A percentile compares a stretch with the other conserved stretches of the same genome.
Evolutionary conservation across 2,329 filamentous ascomycete genomes (phyloP).

Genomic region (Cercospora nicotianae): DNA sequence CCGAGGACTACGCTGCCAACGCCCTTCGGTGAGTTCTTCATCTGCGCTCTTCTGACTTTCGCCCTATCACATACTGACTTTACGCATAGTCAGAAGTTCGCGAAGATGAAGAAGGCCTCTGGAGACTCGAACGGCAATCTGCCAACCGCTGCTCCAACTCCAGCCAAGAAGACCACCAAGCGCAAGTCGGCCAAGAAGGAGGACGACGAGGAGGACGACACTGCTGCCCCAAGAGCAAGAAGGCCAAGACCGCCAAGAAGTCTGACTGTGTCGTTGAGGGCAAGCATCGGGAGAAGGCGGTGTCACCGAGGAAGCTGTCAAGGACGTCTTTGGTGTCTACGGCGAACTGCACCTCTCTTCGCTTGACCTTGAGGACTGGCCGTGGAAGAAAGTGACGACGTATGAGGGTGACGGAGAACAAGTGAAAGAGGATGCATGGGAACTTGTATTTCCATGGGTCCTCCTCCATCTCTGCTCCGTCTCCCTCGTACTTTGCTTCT

Average conservation of each 20-base stretch:
- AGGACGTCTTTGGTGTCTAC: background rate
- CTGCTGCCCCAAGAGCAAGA: background rate
- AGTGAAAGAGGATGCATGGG: background rate
- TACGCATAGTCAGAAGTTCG: slow-evolving; percentile 26
- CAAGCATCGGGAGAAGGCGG: too few relatives aligned
- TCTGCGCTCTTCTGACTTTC: too few relatives aligned
- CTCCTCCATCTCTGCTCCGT: background rate
- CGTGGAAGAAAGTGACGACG: background rate
- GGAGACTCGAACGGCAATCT: slow-evolving; percentile 22
- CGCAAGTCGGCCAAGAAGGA: background rate
- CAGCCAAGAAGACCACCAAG: background rate
- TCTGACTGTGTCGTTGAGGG: too few relatives aligned
- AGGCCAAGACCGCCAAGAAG: background rate
- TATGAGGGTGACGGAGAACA: background rate
- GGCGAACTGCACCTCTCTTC: background rate
- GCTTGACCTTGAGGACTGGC: background rate
- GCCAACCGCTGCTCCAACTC: background rate
- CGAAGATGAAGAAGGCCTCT: slow-evolving; percentile 28
- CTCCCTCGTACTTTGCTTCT: background rate
- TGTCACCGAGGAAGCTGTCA: background rate
- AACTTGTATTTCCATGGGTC: background rate
- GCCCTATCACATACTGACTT: too few relatives aligned
- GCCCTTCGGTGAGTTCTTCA: too few relatives aligned
- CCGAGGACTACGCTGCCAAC: too few relatives aligned
- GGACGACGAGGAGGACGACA: background rate